Conservation (phyloP, 148 eudicot species). For the Simmondsia chinensis region DNA sequence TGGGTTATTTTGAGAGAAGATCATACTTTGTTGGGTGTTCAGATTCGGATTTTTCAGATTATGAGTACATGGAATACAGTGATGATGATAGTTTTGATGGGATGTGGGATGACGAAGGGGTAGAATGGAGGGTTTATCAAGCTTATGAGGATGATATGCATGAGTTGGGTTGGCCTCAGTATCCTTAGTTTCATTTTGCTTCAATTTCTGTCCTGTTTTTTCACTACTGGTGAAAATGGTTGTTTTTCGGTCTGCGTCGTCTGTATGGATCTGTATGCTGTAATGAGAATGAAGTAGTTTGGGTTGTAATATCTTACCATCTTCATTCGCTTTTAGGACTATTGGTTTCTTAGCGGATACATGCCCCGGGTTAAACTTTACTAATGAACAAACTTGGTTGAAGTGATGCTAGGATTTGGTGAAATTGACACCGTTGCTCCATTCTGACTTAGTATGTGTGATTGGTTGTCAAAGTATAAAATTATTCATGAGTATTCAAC, state of each 20-base stretch:
- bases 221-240: conserved; percentile 19
- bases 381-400: too few relatives aligned
- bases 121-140: conserved; percentile 33
- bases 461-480: too few relatives aligned
- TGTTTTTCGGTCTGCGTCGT: neutral
- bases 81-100: conserved; percentile 53
- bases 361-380: too few relatives aligned
- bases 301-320: too few relatives aligned
- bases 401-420: too few relatives aligned
- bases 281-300: too few relatives aligned
- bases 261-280: conserved; percentile 14
- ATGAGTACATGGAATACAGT: conserved; percentile 39
- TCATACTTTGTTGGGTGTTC: conserved; percentile 30
- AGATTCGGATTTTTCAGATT: conserved; percentile 55
- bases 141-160: conserved; percentile 29
- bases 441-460: too few relatives aligned
- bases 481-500: too few relatives aligned
- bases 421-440: too few relatives aligned
- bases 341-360: too few relatives aligned
- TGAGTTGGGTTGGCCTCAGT: conserved; percentile 47
- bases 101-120: conserved; percentile 44
- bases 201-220: neutral
- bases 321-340: too few relatives aligned
- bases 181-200: too few relatives aligned
- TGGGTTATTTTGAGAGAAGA: conserved; percentile 35